Evolutionary conservation across 768 basidiomycete genomes (phyloP), one percentile per base, ranked within the genome.

Genomic region (Psilocybe cyanescens): DNA sequence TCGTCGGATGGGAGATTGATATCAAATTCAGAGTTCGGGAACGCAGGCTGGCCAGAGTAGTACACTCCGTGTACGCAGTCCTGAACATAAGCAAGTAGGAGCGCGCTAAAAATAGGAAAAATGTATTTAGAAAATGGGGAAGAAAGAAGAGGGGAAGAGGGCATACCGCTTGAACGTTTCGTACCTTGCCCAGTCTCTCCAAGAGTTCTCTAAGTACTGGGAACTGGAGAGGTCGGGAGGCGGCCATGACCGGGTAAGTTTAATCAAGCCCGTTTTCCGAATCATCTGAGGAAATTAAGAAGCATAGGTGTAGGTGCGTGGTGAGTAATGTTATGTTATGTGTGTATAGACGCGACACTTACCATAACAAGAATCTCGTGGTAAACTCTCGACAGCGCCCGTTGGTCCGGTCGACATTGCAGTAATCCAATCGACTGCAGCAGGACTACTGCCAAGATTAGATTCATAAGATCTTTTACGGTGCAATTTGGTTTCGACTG

Each of bases 291-390:
- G 29, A 31, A 55, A 57, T 55, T 55, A 65, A 54, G 54, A 52
- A 60, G 56, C 41, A 49, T 19, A 41, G 24, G 59, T 63, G 59
- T 67, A 55, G 64, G 62, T 61, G 64, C 62, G 55, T 68, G 54
- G 64, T 64, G 63, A 65, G 66, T 39, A 55, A 47, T 65, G 52
- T 63, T 64, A 53, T 68, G 67, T 37, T 53, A 57, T 64, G 57
- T 60, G 57, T 60, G 55, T 61, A 57, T 51, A 46, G 62, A 52
- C 45, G 48, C 31, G 46, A 68, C 24, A 76, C 78, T 67, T 68
- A 87, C 87, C 79, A 81, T 80, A 50, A 86, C 81, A 28, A 90
- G 80, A 79, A 85, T 84, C 39, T 80, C 80, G 72, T 83, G 88
- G 68, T 84, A 88, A n/a, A 81, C 72, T 60, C 73, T 84, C 48